Evolutionary conservation across 164 flowering plant species (phyloP).

Genomic region (Stephania cephalantha): DNA sequence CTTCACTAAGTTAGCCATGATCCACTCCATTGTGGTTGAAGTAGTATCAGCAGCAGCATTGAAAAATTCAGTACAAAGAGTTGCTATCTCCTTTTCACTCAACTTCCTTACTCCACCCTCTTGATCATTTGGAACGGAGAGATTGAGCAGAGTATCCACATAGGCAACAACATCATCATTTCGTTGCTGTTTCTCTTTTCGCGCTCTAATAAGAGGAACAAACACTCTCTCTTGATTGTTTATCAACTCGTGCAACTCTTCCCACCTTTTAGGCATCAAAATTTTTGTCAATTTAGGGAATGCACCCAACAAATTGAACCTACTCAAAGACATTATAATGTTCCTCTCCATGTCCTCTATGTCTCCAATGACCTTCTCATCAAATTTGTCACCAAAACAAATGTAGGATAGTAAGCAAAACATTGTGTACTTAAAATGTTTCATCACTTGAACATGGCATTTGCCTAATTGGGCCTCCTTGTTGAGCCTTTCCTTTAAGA

Average conservation of each 20-base stretch:
- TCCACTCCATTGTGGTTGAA: constrained; percentile 27
- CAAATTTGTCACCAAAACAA: constrained; percentile 41
- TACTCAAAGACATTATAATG: neutral
- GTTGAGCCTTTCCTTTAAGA: constrained; percentile 12
- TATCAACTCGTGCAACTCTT: constrained; percentile 14
- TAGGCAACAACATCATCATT: neutral
- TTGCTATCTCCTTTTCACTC: constrained; percentile 27
- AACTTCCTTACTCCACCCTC: constrained; percentile 14
- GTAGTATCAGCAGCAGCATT: constrained; percentile 32
- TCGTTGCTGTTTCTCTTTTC: constrained; percentile 4
- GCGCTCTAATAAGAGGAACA: constrained; percentile 19
- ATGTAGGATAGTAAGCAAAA: constrained; percentile 30
- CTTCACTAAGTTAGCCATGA: constrained; percentile 27
- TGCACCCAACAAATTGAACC: constrained; percentile 19
- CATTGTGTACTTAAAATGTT: constrained; percentile 6
- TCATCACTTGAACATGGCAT: constrained; percentile 14
- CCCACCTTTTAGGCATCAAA: constrained; percentile 23
- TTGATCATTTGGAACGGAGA: neutral
- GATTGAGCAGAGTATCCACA: neutral
- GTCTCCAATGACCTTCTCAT: constrained; percentile 23
- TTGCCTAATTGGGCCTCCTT: neutral
- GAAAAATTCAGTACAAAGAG: constrained; percentile 27
- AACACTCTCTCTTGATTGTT: constrained; percentile 14
- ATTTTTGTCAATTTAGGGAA: constrained; percentile 25
- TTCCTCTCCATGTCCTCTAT: constrained; percentile 17